Base-by-base conservation (phyloP, 306 rosid species). In the Parietaria judaica region DNA sequence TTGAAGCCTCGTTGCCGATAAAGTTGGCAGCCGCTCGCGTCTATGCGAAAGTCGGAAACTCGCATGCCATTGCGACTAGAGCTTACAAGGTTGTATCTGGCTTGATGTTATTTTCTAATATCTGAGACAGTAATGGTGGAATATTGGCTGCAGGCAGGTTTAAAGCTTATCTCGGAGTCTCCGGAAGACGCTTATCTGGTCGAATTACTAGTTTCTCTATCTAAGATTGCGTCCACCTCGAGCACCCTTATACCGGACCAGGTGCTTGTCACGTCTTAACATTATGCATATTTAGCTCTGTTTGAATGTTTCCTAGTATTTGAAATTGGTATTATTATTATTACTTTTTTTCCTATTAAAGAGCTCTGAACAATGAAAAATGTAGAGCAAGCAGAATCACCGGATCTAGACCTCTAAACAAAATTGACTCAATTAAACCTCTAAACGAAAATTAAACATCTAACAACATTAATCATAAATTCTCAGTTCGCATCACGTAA, bases 131-230 rank as follows among this genome's bases (percentile, higher is more conserved):
- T 15, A 11, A 62, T 12, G 36, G 13, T 53, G 13, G 6, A 43
- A 69, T 60, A n/a, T 64, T 62, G 56, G 23, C 70, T 70, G 60
- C 83, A 92, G 98, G 69, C 72, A 52, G 95, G 95, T 72, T 55
- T 71, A 58, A 78, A 77, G 66, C 61, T 92, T 49, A 48, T 86
- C 60, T 65, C 60, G 43, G 74, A 77, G 52, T 63, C 82, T 54
- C 54, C 79, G 13, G 81, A 80, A 17, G 90, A 88, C 66, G 84
- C 77, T 47, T 64, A 66, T 66, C 76, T 64, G 73, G 80, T 80
- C 23, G 75, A 76, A 52, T 77, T 86, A 96, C 64, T 88, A 54
- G 46, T 82, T 70, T 86, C 98, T 11, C 81, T 92, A 63, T 68
- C 98, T 54, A 84, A 84, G 66, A 73, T 86, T 53, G 80, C 85